Base-by-base conservation (phyloP, 2,329 filamentous ascomycete genomes). In the Penicillium fuscoglaucum region DNA sequence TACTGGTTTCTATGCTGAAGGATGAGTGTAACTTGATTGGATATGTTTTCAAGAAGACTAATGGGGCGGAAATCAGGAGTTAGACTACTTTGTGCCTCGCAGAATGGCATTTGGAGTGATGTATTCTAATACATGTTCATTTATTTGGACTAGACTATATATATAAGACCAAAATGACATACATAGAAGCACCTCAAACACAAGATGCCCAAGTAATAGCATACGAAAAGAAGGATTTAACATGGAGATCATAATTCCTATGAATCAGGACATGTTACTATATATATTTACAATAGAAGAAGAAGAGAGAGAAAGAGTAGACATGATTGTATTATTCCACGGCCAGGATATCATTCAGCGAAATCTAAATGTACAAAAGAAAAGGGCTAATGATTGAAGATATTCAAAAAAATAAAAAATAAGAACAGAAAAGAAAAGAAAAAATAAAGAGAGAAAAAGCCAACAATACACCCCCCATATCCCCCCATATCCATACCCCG, bases 11-110 rank as follows among this genome's bases (percentile, higher is more conserved):
- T 6, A 59, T 78, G 39, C 54, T 78, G 5, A 70, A 66, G 29
- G 75, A 77, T 35, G 75, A 76, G 52, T 75, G 72, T 39, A 76
- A 76, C 60, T 62, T 73, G 6, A 67, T 78, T 13, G 66, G 68
- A 5, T 78, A 70, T 50, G 61, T 78, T n/a, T 78, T 78, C 43
- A 75, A 76, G 55, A 77, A 77, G 59, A 69, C 69, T 3, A 69
- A 61, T 29, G 56, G 58, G 39, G 65, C 66, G 2, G 67, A 70
- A 47, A 55, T 66, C n/a, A 61, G 57, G 50, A 55, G 19, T 44
- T 55, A 55, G 28, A 24, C 4, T 10, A 17, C 9, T 41, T 17
- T 19, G 19, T 31, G 17, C 13, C 17, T 28, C 19, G n/a, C 31
- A 29, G 3, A 13, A 19, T 37, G 21, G 4, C 10, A 26, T 29